A percentile compares a stretch with the other conserved stretches of the same genome.
Evolutionary conservation across 176 grass and related monocot genomes (phyloP).

Genomic region (Echinochloa phyllopogon): DNA sequence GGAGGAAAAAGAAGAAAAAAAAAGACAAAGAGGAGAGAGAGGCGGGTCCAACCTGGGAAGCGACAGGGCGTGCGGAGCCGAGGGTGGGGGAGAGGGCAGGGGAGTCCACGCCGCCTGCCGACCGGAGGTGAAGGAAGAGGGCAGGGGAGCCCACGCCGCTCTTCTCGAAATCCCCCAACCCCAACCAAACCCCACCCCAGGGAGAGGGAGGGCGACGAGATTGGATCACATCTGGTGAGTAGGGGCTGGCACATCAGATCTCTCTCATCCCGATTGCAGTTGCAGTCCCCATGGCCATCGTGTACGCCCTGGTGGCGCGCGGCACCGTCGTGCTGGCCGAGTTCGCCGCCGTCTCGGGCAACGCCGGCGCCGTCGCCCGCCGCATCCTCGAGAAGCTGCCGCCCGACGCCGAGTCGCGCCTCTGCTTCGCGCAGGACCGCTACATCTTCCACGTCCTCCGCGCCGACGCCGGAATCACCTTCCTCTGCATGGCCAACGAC

Average conservation of each 20-base stretch:
- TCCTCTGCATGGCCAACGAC: slow-evolving; percentile 98
- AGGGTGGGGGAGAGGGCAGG: rapidly evolving
- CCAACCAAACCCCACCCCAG: background rate
- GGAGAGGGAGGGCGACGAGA: slow-evolving; percentile 15
- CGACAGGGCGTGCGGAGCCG: background rate
- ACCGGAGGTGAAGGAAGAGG: too few relatives aligned
- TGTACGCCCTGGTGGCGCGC: slow-evolving; percentile 83
- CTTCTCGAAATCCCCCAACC: background rate
- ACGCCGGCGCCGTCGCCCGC: slow-evolving; percentile 76
- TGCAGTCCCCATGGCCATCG: slow-evolving; percentile 67
- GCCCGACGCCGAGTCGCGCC: slow-evolving; percentile 64
- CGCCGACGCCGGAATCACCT: slow-evolving; percentile 67
- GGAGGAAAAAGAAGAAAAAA: background rate
- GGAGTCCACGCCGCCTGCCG: background rate
- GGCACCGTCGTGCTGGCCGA: slow-evolving; percentile 91
- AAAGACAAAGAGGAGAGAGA: background rate
- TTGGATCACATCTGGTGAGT: background rate
- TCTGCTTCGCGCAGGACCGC: slow-evolving; percentile 93
- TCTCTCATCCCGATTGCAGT: background rate
- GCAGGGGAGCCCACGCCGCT: background rate
- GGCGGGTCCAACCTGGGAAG: background rate
- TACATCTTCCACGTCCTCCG: slow-evolving; percentile 98
- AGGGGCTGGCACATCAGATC: background rate
- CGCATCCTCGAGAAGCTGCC: slow-evolving; percentile 92
- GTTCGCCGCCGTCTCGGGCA: slow-evolving; percentile 83